Evolutionary conservation across 2,329 filamentous ascomycete species (phyloP).

Genomic region (Apiospora saccharicola): DNA sequence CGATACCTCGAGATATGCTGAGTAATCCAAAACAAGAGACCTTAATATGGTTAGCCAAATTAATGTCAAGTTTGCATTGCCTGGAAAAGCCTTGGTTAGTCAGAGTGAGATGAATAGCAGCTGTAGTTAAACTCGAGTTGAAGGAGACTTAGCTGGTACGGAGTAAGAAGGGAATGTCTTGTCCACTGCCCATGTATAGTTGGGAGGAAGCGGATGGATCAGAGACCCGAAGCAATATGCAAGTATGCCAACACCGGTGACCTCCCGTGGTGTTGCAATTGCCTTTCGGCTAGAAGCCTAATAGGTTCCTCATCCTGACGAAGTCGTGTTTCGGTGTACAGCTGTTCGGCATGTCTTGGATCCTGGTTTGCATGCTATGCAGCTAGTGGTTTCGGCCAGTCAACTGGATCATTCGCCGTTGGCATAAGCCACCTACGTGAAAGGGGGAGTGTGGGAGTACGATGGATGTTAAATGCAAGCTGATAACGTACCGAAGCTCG

Average conservation of each 20-base stretch:
- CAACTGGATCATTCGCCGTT: conserved; percentile 2
- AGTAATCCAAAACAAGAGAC: not conserved
- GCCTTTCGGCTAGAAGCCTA: conserved; percentile 15
- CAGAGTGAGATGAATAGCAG: not conserved
- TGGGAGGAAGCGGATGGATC: conserved; percentile 11
- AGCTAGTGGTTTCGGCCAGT: not conserved
- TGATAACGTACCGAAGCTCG: not conserved
- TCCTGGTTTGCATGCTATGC: not conserved
- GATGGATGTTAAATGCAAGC: conserved; percentile 1
- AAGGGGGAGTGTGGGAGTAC: not conserved
- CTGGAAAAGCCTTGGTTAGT: not conserved
- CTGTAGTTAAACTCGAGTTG: too few species aligned
- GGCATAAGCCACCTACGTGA: not conserved
- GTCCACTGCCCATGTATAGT: not conserved
- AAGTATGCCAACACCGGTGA: not conserved
- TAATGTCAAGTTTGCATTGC: not conserved
- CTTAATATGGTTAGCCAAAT: not conserved
- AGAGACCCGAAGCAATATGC: not conserved
- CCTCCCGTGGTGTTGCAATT: not conserved
- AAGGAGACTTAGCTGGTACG: not conserved
- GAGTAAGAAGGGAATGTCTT: not conserved
- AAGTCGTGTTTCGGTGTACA: conserved; percentile 9
- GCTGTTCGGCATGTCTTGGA: conserved; percentile 9
- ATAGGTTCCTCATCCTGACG: not conserved
- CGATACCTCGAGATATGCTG: not conserved